Conservation (phyloP, 108 stramenopile species). For the Cyclostephanos invisitatus region DNA sequence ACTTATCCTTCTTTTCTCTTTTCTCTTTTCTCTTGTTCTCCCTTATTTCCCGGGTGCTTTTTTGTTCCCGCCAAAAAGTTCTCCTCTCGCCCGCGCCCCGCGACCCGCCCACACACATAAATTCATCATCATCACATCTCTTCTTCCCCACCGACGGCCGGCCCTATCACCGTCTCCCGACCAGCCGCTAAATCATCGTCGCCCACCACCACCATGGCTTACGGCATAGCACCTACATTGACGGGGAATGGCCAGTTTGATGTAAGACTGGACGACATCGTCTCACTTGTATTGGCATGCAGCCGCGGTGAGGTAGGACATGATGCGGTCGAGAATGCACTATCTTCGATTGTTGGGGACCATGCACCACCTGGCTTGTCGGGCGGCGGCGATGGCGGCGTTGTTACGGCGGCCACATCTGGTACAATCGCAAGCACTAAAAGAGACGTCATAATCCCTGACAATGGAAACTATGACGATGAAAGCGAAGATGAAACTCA, state of each 20-base stretch:
- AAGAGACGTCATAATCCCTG: constrained; percentile 22
- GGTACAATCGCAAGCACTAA: neutral
- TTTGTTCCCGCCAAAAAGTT: no score
- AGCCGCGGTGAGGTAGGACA: constrained; percentile 62
- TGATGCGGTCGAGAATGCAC: constrained; percentile 63
- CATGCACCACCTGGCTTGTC: constrained; percentile 1
- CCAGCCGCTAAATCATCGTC: no score
- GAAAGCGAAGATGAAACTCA: constrained; percentile 21
- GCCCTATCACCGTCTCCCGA: no score
- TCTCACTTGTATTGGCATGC: constrained; percentile 54
- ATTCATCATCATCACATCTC: no score
- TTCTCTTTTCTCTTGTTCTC: no score
- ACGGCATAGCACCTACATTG: neutral
- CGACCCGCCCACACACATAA: no score
- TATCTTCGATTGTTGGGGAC: constrained; percentile 42
- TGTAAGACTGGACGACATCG: constrained; percentile 56
- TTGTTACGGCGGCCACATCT: neutral
- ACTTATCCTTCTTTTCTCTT: no score
- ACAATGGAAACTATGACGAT: constrained; percentile 47
- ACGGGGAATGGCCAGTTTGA: constrained; percentile 18
- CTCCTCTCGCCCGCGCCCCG: no score
- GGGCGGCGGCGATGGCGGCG: constrained; percentile 12
- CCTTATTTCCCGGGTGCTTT: no score
- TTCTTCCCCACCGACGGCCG: no score
- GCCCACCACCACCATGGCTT: neutral